Percentiles rank a stretch among this genome's conserved stretches.
These are phyloP conservation scores for Linum tenue DNA, from an alignment of 345 rosid species.

Conservation along the genomic window DNA sequence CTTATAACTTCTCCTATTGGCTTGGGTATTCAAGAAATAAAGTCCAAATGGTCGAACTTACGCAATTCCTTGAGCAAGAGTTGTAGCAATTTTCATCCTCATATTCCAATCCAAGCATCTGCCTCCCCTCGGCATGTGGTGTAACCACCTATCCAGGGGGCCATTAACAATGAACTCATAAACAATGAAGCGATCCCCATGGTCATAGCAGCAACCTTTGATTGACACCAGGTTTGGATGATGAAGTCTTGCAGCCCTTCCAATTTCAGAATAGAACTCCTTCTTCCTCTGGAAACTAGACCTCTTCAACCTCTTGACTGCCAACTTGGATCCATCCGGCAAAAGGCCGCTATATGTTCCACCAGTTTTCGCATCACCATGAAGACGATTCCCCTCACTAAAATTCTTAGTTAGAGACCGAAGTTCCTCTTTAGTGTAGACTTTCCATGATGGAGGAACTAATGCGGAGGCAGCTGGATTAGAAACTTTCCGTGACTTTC, in stretches of 20 bases:
- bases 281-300: slow-evolving; percentile 88
- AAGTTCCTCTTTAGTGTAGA: slow-evolving; percentile 74
- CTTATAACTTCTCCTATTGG: background rate
- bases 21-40: background rate
- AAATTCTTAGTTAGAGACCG: slow-evolving; percentile 78
- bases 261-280: slow-evolving; percentile 87
- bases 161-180: slow-evolving; percentile 87
- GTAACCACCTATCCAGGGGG: slow-evolving; percentile 84
- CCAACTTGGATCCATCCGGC: slow-evolving; percentile 75
- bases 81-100: slow-evolving; percentile 90
- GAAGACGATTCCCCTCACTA: slow-evolving; percentile 83
- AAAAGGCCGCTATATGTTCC: slow-evolving; percentile 89
- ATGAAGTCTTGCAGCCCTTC: slow-evolving; percentile 75
- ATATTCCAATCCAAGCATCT: slow-evolving; percentile 80
- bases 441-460: slow-evolving; percentile 81
- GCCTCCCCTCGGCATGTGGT: slow-evolving; percentile 90
- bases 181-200: slow-evolving; percentile 81
- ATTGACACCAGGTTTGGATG: slow-evolving; percentile 81
- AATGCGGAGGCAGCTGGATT: slow-evolving; percentile 65
- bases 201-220: slow-evolving; percentile 92
- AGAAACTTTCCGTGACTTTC: slow-evolving; percentile 54
- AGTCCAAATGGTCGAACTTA: slow-evolving; percentile 27
- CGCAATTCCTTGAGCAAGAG: slow-evolving; percentile 98
- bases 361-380: slow-evolving; percentile 90
- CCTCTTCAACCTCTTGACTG: slow-evolving; percentile 86